A percentile compares a stretch with the other conserved stretches of the same genome.
Evolutionary conservation across 331 rosid species (phyloP).

Genomic region (Malus hybrid): DNA sequence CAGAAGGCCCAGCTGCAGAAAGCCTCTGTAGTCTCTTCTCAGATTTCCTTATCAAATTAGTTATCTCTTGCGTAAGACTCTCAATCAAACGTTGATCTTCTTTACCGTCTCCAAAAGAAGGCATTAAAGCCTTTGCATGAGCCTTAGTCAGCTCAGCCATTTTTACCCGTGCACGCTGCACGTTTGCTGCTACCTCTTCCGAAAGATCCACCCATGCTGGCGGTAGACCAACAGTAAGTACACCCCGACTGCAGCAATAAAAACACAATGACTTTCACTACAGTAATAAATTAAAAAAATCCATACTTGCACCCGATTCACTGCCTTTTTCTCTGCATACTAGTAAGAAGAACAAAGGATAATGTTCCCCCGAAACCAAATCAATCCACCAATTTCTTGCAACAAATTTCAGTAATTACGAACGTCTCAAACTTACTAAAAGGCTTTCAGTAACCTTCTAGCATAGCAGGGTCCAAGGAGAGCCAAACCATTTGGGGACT

Average conservation of each 20-base stretch:
- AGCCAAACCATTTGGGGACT: neutral
- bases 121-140: conserved; percentile 93
- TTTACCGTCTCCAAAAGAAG: conserved; percentile 92
- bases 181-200: conserved; percentile 82
- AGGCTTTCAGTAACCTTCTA: neutral
- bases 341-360: too few relatives aligned
- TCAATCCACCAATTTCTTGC: neutral
- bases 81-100: conserved; percentile 86
- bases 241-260: conserved; percentile 52
- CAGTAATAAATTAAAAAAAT: neutral
- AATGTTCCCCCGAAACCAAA: neutral
- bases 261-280: conserved; percentile 5
- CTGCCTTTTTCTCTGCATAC: neutral
- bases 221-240: conserved; percentile 76
- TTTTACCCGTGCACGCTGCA: conserved; percentile 78
- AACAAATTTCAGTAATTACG: neutral
- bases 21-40: conserved; percentile 75
- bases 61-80: conserved; percentile 72
- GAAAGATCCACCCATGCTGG: conserved; percentile 99
- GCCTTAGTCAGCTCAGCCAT: conserved; percentile 87
- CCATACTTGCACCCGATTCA: neutral
- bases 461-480: neutral
- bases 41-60: conserved; percentile 72
- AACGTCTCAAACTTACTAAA: neutral
- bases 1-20: conserved; percentile 79